Conservation (phyloP, 495 filamentous ascomycete species). For the Pseudoneurospora amorphoporcata region DNA sequence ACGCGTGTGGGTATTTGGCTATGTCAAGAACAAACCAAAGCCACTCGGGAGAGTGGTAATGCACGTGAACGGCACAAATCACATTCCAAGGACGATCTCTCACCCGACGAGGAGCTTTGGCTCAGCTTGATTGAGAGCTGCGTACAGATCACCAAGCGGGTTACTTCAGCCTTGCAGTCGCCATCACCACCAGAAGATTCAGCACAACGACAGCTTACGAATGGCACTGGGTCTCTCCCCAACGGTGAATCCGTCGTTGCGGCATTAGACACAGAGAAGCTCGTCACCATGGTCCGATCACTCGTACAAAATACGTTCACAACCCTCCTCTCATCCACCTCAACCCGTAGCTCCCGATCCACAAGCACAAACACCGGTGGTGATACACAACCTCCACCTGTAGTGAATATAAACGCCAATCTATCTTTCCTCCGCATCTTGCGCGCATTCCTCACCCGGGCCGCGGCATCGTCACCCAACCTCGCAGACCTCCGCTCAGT, state of each 20-base stretch:
- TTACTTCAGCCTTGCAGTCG: constrained; percentile 26
- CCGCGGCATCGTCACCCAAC: constrained; percentile 69
- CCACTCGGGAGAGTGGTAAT: constrained; percentile 20
- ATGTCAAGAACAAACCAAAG: constrained; percentile 80
- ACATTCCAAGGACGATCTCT: constrained; percentile 50
- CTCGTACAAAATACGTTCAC: constrained; percentile 88
- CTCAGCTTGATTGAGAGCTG: constrained; percentile 78
- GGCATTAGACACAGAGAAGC: constrained; percentile 38
- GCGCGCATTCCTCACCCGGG: constrained; percentile 78
- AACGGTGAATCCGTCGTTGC: not conserved
- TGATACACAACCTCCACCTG: not conserved
- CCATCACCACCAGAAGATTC: not conserved
- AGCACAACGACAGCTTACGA: constrained; percentile 13
- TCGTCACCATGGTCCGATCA: constrained; percentile 55
- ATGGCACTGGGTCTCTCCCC: constrained; percentile 14
- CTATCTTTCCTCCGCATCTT: constrained; percentile 83
- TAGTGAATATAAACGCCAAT: constrained; percentile 37
- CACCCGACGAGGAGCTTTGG: constrained; percentile 77
- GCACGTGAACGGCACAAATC: constrained; percentile 33
- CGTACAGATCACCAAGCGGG: constrained; percentile 65
- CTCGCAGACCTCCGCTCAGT: constrained; percentile 79
- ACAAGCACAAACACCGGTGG: not conserved
- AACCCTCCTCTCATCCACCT: constrained; percentile 66
- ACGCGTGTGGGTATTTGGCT: constrained; percentile 88
- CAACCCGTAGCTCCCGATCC: constrained; percentile 20